phyloP scores from a whole-genome alignment of 2,329 filamentous ascomycete genomes.

The Pseudogymnoascus sp. region DNA sequence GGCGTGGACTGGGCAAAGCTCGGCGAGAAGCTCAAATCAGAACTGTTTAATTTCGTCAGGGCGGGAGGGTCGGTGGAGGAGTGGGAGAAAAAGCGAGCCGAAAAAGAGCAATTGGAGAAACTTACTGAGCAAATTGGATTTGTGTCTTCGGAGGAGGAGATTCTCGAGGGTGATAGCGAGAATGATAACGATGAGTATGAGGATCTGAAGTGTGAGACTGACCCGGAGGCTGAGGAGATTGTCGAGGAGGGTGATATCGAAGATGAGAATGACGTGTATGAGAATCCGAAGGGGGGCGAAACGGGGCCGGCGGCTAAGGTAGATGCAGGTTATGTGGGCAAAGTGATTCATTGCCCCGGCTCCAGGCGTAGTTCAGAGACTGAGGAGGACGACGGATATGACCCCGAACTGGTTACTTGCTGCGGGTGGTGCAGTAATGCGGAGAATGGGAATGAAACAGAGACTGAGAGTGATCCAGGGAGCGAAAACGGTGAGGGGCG shows the following conservation, averaged over 20 bases:
- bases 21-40: not conserved
- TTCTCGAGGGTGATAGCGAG: not conserved
- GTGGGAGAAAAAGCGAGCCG: not conserved
- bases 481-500: not conserved
- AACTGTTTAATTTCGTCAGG: not conserved
- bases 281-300: not conserved
- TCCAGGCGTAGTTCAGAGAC: slow-evolving; percentile 35
- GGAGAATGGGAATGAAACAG: not conserved
- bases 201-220: not conserved
- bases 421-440: slow-evolving; percentile 34
- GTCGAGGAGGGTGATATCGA: not conserved
- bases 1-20: not conserved
- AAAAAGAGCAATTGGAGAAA: not conserved
- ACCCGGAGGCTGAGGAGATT: not conserved
- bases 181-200: not conserved
- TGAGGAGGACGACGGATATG: slow-evolving; percentile 52
- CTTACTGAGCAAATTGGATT: not conserved
- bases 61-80: not conserved
- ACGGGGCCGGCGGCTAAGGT: slow-evolving; percentile 46
- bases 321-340: slow-evolving; percentile 57
- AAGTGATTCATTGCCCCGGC: too few relatives aligned
- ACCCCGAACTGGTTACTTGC: not conserved
- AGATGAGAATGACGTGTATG: not conserved
- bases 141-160: not conserved
- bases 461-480: not conserved